phyloP scores from a whole-genome alignment of 306 rosid species.

The Lathyrus aphaca region DNA sequence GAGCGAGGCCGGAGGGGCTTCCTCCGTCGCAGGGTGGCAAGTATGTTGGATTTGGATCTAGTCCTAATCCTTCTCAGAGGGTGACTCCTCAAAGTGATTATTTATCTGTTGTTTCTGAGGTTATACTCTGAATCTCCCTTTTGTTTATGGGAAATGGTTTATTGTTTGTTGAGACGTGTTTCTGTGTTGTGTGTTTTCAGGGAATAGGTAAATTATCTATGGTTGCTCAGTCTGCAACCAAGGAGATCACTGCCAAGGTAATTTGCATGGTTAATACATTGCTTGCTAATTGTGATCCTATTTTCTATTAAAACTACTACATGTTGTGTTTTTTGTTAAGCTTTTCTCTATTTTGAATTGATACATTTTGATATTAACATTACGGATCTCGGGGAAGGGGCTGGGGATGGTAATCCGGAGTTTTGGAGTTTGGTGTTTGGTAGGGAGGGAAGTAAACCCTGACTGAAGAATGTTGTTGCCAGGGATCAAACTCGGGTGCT shows the following conservation, averaged over 20 bases:
- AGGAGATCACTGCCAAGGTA: conserved; percentile 85
- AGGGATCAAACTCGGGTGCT: not conserved
- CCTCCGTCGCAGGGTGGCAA: conserved; percentile 98
- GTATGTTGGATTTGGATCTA: conserved; percentile 95
- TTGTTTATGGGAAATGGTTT: not conserved
- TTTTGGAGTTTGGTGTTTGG: not conserved
- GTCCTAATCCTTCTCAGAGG: conserved; percentile 54
- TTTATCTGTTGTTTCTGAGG: conserved; percentile 93
- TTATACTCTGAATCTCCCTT: conserved; percentile 17
- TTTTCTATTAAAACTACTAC: not conserved
- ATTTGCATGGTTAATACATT: conserved; percentile 3
- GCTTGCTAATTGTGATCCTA: not conserved
- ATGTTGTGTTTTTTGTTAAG: conserved; percentile 14
- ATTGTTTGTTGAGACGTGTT: conserved; percentile 14
- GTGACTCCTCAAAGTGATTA: conserved; percentile 60
- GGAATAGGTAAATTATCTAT: conserved; percentile 87
- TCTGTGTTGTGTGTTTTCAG: conserved; percentile 42
- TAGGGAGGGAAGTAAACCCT: not conserved
- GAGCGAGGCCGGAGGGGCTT: conserved; percentile 74
- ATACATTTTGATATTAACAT: not conserved
- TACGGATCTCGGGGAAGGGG: not conserved
- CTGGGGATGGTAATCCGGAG: not conserved
- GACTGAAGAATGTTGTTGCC: not conserved
- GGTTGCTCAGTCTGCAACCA: conserved; percentile 91
- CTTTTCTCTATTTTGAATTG: not conserved